Evolutionary conservation across 2,329 filamentous ascomycete genomes (phyloP), one percentile per base, ranked within the genome.

Genomic region (Amesomyces nigricolor): DNA sequence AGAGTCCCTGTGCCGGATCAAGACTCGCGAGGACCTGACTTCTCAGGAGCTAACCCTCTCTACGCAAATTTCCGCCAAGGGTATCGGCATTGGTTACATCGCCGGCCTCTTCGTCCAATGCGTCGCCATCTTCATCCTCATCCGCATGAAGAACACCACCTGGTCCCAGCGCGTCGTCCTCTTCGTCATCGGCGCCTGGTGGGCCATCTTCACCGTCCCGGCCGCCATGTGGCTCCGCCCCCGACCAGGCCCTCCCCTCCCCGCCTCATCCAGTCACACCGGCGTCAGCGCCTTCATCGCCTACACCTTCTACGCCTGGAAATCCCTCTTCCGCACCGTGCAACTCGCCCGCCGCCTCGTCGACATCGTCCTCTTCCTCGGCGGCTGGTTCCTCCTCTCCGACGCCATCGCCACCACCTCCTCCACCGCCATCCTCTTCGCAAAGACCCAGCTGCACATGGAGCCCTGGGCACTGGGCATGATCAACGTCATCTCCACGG

Each of bases 351-450:
- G 86, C 13, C 79, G 81, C 10, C 77, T 92, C 6, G 74, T 83
- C 49, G 89, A 94, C 63, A 85, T 92, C 29, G 74, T 88, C 29
- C 75, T 92, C 6, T 94, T 94, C 68, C 79, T 99, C 4, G 83
- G 80, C 3, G 91, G 89, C 5, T 99, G 94, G 94, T 96, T 99
- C 68, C 78, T 99, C 30, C 79, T 99, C 1, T 95, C 89, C 6
- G 94, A 99, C 66, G 91, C 89, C 42, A 91, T 97, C 60, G 94
- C 94, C 7, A 97, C 94, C 0, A 92, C 95, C 0, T 94, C 89
- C 35, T 92, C 91, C 13, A 97, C 94, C 0, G 94, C 94, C 0
- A 91, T 97, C 29, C 78, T 99, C 9, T 99, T 96, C 68, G 94
- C 92, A 40, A 97, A 97, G 73, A 97, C 92, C 0, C 84, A 91